A percentile compares a stretch with the other conserved stretches of the same genome.
These are phyloP conservation scores for Medicago lupulina DNA, from an alignment of 306 rosid species.

Conservation along the genomic window DNA sequence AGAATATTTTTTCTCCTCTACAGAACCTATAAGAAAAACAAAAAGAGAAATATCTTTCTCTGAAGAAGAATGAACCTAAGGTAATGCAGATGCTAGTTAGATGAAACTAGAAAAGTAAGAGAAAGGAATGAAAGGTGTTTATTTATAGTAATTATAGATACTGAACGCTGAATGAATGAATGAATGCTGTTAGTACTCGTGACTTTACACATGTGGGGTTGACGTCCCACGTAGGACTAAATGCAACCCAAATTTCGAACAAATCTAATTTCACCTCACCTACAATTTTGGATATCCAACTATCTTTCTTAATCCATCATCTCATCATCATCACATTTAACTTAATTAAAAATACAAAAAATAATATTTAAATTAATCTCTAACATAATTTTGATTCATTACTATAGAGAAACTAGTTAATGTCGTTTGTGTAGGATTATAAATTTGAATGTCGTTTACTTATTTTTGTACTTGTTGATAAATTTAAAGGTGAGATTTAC, in stretches of 20 bases:
- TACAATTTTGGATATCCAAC: conserved; percentile 45
- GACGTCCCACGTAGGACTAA: conserved; percentile 46
- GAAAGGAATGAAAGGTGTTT: conserved; percentile 6
- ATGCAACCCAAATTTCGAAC: conserved; percentile 38
- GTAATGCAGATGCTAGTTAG: conserved; percentile 22
- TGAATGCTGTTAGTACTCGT: conserved; percentile 20
- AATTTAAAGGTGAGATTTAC: too few species aligned
- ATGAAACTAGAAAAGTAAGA: conserved; percentile 4
- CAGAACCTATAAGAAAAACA: conserved; percentile 37
- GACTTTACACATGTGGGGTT: conserved; percentile 51
- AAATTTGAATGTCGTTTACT: too few species aligned
- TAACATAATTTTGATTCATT: too few species aligned
- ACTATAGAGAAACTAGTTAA: too few species aligned
- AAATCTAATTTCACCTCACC: conserved; percentile 47
- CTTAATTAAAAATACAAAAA: too few species aligned
- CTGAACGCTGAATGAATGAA: conserved; percentile 28
- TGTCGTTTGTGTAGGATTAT: too few species aligned
- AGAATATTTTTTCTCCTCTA: conserved; percentile 11
- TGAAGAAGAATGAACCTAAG: conserved; percentile 2
- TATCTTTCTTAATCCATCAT: conserved; percentile 16
- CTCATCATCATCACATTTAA: not conserved
- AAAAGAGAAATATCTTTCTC: conserved; percentile 16
- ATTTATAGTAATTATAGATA: conserved; percentile 53
- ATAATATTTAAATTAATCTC: too few species aligned
- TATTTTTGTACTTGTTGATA: too few species aligned